Conservation (phyloP, 1,284 basidiomycete species). For the Trichosporon sp. region DNA sequence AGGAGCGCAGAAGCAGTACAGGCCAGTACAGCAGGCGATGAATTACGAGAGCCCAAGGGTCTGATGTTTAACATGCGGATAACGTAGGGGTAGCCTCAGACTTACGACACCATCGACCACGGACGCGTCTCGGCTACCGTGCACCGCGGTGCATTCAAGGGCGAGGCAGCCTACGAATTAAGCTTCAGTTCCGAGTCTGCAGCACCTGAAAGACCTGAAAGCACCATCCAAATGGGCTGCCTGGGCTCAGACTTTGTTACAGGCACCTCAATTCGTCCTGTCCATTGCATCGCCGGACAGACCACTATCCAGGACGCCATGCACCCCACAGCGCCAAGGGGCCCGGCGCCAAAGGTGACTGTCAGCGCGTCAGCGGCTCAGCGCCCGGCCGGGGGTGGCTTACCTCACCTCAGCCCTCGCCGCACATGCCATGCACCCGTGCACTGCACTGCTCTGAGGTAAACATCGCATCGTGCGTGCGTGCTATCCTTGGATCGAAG, state of each 20-base stretch:
- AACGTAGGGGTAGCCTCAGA: not conserved
- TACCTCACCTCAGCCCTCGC: not conserved
- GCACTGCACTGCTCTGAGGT: not conserved
- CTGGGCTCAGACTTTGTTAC: not conserved
- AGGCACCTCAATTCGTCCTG: not conserved
- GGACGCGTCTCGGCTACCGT: not conserved
- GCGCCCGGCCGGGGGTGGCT: not conserved
- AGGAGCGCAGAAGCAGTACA: not conserved
- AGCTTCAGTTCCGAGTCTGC: slow-evolving; percentile 2
- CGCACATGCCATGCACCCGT: no score
- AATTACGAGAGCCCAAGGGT: not conserved
- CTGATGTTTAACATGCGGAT: not conserved
- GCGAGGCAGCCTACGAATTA: not conserved
- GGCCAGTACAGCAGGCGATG: not conserved
- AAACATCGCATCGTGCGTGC: not conserved
- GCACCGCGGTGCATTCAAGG: not conserved
- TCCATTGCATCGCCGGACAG: not conserved
- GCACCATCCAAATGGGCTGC: not conserved
- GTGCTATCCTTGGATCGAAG: not conserved
- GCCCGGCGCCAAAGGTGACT: not conserved
- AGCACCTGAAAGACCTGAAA: not conserved
- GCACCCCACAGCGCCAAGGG: not conserved
- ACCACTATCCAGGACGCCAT: not conserved
- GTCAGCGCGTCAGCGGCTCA: not conserved
- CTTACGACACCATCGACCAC: not conserved